phyloP scores from a whole-genome alignment of 176 grass and related monocot species.

The Oryza meyeriana region DNA sequence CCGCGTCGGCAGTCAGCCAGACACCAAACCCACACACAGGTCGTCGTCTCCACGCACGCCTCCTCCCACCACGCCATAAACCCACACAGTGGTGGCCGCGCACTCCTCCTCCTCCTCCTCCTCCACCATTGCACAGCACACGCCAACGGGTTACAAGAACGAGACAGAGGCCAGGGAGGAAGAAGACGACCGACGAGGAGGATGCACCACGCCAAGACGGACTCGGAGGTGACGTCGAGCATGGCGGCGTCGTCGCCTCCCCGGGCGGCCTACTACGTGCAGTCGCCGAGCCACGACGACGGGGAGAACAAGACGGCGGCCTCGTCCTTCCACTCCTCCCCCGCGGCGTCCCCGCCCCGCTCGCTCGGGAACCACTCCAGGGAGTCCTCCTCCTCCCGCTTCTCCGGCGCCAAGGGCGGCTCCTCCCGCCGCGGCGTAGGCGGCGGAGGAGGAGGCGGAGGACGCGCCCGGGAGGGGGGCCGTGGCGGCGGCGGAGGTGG shows the following conservation, averaged over 20 bases:
- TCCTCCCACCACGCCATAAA: slow-evolving; percentile 17
- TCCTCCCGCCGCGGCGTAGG: not conserved
- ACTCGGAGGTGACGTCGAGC: slow-evolving; percentile 86
- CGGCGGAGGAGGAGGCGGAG: not conserved
- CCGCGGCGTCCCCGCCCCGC: slow-evolving; percentile 64
- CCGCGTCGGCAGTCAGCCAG: not conserved
- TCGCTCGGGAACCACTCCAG: slow-evolving; percentile 50
- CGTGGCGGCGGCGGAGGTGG: not conserved
- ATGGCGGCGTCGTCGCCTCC: slow-evolving; percentile 59
- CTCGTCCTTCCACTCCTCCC: slow-evolving; percentile 68
- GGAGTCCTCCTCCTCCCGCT: slow-evolving; percentile 68
- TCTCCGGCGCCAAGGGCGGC: slow-evolving; percentile 41
- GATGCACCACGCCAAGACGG: slow-evolving; percentile 71
- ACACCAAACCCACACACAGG: not conserved
- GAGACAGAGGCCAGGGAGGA: not conserved
- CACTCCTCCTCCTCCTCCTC: not conserved
- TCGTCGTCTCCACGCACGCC: not conserved
- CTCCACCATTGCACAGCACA: not conserved
- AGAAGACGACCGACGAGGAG: not conserved
- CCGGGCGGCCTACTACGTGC: slow-evolving; percentile 79
- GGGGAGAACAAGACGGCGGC: slow-evolving; percentile 61
- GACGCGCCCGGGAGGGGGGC: not conserved
- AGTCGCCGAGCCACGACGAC: slow-evolving; percentile 85
- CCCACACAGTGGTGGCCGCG: slow-evolving; percentile 21
- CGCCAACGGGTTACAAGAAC: not conserved